A percentile compares a stretch with the other conserved stretches of the same genome.
Conservation (phyloP, 306 rosid genomes). For the Urtica urens region DNA sequence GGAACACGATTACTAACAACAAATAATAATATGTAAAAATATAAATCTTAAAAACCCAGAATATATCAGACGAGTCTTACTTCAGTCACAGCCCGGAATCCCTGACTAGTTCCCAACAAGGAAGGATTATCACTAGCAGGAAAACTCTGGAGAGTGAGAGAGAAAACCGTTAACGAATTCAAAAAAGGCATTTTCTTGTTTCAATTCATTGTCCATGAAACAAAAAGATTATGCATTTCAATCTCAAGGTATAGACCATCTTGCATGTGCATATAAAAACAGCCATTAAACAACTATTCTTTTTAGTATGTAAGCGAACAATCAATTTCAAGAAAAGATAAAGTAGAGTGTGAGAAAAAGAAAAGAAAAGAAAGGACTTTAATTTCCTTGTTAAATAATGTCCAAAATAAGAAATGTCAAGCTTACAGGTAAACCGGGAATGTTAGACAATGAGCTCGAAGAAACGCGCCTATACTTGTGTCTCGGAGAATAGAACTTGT, state of each 20-base stretch:
- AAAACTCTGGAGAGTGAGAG: slow-evolving; percentile 43
- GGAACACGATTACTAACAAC: no score
- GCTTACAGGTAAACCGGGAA: slow-evolving; percentile 62
- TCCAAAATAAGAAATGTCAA: slow-evolving; percentile 15
- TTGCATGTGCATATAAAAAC: no score
- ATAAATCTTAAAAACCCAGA: neutral
- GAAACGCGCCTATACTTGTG: slow-evolving; percentile 73
- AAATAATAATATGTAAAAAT: neutral
- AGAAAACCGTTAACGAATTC: neutral
- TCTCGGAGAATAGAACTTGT: slow-evolving; percentile 87
- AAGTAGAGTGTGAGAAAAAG: neutral
- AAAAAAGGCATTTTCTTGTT: slow-evolving; percentile 1
- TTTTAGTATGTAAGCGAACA: neutral
- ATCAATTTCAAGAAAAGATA: no score
- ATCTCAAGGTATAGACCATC: neutral
- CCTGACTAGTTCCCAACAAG: slow-evolving; percentile 46
- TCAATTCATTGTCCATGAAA: slow-evolving; percentile 2
- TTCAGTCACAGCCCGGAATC: slow-evolving; percentile 65
- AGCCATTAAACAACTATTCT: no score
- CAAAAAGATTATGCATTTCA: neutral
- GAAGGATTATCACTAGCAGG: slow-evolving; percentile 60
- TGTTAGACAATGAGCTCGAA: slow-evolving; percentile 50
- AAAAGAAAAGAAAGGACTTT: neutral
- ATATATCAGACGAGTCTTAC: slow-evolving; percentile 14
- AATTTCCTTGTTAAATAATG: neutral